phyloP scores from a whole-genome alignment of 441 rosid species.

The Mallotus repandus region DNA sequence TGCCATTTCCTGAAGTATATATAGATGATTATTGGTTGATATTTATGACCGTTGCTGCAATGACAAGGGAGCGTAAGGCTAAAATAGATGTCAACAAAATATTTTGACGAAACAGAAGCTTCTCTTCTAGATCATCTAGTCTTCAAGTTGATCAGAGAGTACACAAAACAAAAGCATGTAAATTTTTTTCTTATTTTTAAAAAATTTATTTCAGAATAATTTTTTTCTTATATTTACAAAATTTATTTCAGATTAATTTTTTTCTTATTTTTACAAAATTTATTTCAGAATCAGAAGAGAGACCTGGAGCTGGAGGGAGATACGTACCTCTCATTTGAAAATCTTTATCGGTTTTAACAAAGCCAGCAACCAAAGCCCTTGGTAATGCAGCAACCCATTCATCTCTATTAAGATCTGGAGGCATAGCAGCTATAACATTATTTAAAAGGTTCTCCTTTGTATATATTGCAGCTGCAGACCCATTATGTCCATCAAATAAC shows the following conservation, averaged over 20 bases:
- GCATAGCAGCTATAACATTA: conserved; percentile 79
- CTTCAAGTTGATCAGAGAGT: background rate
- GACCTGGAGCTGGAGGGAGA: background rate
- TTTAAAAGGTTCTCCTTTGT: conserved; percentile 87
- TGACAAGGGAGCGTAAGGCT: background rate
- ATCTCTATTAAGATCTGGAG: conserved; percentile 84
- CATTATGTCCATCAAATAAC: conserved; percentile 99
- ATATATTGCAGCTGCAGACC: conserved; percentile 95
- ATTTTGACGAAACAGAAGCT: background rate
- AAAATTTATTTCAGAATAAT: too few relatives aligned
- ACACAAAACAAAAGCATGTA: too few relatives aligned
- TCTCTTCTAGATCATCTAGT: background rate
- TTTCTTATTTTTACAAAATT: too few relatives aligned
- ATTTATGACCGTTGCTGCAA: background rate
- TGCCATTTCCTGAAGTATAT: background rate
- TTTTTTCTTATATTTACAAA: too few relatives aligned
- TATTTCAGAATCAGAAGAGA: too few relatives aligned
- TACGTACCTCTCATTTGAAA: conserved; percentile 74
- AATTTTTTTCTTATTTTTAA: too few relatives aligned
- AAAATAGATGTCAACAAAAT: background rate
- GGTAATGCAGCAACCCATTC: conserved; percentile 95
- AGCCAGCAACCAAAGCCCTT: conserved; percentile 97
- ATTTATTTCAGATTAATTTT: too few relatives aligned
- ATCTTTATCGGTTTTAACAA: conserved; percentile 98
- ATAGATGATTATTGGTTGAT: background rate